A percentile compares a stretch with the other conserved stretches of the same genome.
Conservation (phyloP, 495 filamentous ascomycete species). For the Neurospora tetraspora region DNA sequence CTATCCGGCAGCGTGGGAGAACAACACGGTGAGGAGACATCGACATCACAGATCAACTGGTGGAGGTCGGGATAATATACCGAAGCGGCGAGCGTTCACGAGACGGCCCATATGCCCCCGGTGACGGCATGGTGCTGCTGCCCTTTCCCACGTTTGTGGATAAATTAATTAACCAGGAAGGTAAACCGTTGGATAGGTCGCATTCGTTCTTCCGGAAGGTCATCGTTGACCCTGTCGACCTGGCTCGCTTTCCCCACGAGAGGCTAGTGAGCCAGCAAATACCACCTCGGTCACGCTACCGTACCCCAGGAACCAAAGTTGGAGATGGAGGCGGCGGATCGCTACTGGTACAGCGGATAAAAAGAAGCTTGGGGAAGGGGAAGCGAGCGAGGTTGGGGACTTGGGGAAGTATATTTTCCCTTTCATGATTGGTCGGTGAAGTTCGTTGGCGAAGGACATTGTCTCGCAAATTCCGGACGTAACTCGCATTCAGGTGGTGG, state of each 20-base stretch:
- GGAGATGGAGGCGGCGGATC: not conserved
- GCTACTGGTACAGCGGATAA: not conserved
- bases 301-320: not conserved
- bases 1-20: not conserved
- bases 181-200: slow-evolving; percentile 6
- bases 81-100: slow-evolving; percentile 5
- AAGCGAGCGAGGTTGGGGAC: not conserved
- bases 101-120: not conserved
- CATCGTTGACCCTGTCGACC: not conserved
- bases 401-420: not conserved
- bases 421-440: not conserved
- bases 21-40: not conserved
- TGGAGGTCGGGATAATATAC: slow-evolving; percentile 10
- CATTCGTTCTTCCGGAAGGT: slow-evolving; percentile 9
- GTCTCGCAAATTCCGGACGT: not conserved
- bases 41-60: not conserved
- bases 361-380: not conserved
- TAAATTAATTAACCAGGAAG: slow-evolving; percentile 20
- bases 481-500: not conserved
- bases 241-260: not conserved
- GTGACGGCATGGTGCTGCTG: slow-evolving; percentile 3
- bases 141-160: slow-evolving; percentile 9
- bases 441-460: not conserved
- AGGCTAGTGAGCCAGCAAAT: not conserved
- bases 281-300: not conserved